Evolutionary conservation across 331 rosid species (phyloP).

Genomic region (Saraca asoca): DNA sequence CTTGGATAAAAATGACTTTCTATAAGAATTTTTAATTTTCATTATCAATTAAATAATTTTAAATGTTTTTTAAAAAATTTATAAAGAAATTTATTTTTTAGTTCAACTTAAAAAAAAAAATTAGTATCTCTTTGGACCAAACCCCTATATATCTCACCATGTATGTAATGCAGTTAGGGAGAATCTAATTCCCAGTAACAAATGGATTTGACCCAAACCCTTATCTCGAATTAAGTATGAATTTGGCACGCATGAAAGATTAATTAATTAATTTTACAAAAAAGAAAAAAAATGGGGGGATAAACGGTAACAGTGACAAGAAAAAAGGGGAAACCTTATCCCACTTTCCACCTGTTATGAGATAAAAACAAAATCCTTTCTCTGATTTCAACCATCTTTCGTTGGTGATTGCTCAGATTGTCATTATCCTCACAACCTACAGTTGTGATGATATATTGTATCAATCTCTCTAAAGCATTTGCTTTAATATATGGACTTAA

Average conservation of each 20-base stretch:
- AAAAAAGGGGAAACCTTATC: slow-evolving; percentile 36
- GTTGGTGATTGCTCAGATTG: slow-evolving; percentile 17
- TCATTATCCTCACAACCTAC: slow-evolving; percentile 29
- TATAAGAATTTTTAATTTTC: too few relatives aligned
- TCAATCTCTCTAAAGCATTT: slow-evolving; percentile 30
- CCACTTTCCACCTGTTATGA: slow-evolving; percentile 26
- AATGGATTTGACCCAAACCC: slow-evolving; percentile 19
- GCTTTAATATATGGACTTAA: slow-evolving; percentile 27
- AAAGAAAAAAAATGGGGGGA: slow-evolving; percentile 19
- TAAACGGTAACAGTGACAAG: slow-evolving; percentile 20
- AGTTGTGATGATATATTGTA: neutral
- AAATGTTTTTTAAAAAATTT: too few relatives aligned
- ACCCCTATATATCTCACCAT: too few relatives aligned
- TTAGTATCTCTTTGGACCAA: too few relatives aligned
- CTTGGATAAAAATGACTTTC: too few relatives aligned
- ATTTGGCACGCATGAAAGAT: too few relatives aligned
- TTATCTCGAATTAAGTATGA: too few relatives aligned
- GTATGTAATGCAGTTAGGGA: slow-evolving; percentile 15
- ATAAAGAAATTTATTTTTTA: too few relatives aligned
- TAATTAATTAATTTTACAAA: neutral
- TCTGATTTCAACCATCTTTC: slow-evolving; percentile 23
- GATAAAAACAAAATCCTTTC: slow-evolving; percentile 27
- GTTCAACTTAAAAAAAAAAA: too few relatives aligned
- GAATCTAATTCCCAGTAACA: slow-evolving; percentile 33
- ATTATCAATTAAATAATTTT: too few relatives aligned